These are phyloP conservation scores for Triticum dicoccoides DNA, from an alignment of 176 grass and related monocot species.

Conservation along the genomic window DNA sequence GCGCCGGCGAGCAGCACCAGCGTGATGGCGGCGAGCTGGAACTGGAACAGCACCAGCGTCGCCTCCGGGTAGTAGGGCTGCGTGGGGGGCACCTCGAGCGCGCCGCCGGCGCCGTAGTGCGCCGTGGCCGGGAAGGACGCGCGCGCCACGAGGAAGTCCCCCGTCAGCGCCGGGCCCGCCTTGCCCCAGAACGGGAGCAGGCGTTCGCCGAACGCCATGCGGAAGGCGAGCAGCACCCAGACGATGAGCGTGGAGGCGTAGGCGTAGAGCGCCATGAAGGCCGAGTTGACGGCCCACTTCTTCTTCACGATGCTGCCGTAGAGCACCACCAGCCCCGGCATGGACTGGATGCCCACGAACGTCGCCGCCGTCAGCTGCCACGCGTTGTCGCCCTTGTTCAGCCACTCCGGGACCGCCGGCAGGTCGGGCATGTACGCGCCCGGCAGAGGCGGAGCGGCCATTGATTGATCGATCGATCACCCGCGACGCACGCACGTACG, in stretches of 20 bases:
- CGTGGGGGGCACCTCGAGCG: constrained; percentile 31
- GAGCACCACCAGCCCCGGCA: constrained; percentile 68
- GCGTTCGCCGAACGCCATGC: constrained; percentile 70
- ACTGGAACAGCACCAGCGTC: constrained; percentile 70
- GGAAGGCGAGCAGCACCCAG: constrained; percentile 75
- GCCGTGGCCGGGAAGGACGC: constrained; percentile 53
- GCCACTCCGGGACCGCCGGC: constrained; percentile 50
- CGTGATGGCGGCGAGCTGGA: constrained; percentile 66
- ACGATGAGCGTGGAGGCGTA: constrained; percentile 71
- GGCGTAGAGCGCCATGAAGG: constrained; percentile 85
- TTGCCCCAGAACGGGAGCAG: constrained; percentile 82
- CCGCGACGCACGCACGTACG: neutral
- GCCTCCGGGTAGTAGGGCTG: constrained; percentile 76
- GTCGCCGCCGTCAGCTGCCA: constrained; percentile 73
- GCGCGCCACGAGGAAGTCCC: constrained; percentile 45
- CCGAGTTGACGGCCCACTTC: constrained; percentile 80
- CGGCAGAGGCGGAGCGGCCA: constrained; percentile 26
- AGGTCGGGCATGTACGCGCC: constrained; percentile 38
- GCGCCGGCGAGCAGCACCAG: constrained; percentile 73
- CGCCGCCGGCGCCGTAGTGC: constrained; percentile 39
- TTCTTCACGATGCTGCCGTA: constrained; percentile 87
- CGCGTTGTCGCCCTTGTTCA: constrained; percentile 84
- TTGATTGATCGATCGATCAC: neutral
- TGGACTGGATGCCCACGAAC: constrained; percentile 66
- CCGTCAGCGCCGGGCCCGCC: constrained; percentile 41